Evolutionary conservation across 2,329 filamentous ascomycete genomes (phyloP).

Genomic region (Colletotrichum euphorbiae): DNA sequence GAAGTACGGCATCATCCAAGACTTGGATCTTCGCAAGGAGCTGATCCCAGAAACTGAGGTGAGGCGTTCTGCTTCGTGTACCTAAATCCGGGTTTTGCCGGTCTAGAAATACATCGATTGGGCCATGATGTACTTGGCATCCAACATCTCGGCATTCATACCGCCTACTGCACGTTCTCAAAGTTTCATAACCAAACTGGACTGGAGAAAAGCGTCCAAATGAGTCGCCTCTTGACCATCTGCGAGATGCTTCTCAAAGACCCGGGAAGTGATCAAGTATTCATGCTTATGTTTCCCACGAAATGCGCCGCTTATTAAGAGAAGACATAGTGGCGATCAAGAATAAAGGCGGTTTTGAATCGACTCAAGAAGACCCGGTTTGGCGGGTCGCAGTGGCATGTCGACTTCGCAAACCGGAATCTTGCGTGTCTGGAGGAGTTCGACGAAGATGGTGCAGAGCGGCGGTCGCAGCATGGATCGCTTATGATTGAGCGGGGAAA

Average conservation of each 20-base stretch:
- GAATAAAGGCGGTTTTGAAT: constrained; percentile 27
- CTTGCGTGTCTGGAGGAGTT: neutral
- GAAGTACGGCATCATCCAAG: constrained; percentile 36
- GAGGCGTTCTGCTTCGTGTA: neutral
- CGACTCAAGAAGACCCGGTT: constrained; percentile 29
- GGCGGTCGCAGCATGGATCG: constrained; percentile 12
- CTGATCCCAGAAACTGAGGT: constrained; percentile 39
- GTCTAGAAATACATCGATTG: constrained; percentile 27
- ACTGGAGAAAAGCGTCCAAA: constrained; percentile 26
- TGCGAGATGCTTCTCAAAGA: constrained; percentile 39
- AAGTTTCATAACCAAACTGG: constrained; percentile 9
- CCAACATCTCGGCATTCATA: constrained; percentile 7
- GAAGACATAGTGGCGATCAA: constrained; percentile 28
- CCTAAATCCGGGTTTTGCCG: neutral
- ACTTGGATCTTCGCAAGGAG: constrained; percentile 39
- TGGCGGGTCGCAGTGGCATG: constrained; percentile 30
- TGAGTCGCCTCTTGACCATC: constrained; percentile 37
- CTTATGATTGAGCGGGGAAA: neutral
- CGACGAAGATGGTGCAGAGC: neutral
- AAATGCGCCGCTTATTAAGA: constrained; percentile 20
- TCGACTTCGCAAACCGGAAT: constrained; percentile 27
- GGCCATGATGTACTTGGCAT: constrained; percentile 32
- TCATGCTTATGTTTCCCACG: constrained; percentile 35
- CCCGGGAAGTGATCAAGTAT: constrained; percentile 33
- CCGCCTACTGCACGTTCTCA: neutral